These are phyloP conservation scores for Annulohypoxylon nitens DNA, from an alignment of 495 filamentous ascomycete genomes.

Conservation along the genomic window DNA sequence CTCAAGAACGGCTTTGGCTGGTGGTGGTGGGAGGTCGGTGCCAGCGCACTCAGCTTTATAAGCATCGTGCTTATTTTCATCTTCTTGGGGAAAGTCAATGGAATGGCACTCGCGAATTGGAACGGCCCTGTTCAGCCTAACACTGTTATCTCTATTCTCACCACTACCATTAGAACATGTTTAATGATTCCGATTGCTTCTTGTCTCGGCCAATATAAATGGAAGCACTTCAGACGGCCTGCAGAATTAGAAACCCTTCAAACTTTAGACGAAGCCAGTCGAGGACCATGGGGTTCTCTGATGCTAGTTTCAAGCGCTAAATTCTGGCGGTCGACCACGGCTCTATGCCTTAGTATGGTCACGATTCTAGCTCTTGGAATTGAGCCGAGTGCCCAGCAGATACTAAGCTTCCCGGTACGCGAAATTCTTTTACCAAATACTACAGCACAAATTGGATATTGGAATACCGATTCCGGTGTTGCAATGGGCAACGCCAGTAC, in stretches of 20 bases:
- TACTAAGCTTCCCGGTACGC: constrained; percentile 19
- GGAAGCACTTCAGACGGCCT: constrained; percentile 2
- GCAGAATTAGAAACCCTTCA: background rate
- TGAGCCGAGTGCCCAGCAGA: constrained; percentile 41
- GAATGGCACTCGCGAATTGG: background rate
- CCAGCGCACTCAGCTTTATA: constrained; percentile 19
- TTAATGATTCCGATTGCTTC: constrained; percentile 18
- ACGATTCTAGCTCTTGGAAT: constrained; percentile 29
- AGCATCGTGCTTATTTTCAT: constrained; percentile 28
- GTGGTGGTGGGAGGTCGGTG: constrained; percentile 48
- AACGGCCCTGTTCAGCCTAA: background rate
- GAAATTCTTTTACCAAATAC: background rate
- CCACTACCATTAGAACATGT: background rate
- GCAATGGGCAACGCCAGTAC: no score
- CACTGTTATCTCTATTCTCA: background rate
- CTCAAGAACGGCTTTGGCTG: background rate
- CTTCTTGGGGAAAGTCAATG: constrained; percentile 17
- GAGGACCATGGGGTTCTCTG: constrained; percentile 15
- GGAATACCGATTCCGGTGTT: no score
- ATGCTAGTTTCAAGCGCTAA: background rate
- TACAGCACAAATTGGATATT: constrained; percentile 23
- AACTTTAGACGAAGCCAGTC: constrained; percentile 13
- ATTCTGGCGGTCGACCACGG: background rate
- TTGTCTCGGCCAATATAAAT: constrained; percentile 18
- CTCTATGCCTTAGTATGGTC: background rate